Evolutionary conservation across 306 rosid genomes (phyloP).

Genomic region (Citrullus amarus): DNA sequence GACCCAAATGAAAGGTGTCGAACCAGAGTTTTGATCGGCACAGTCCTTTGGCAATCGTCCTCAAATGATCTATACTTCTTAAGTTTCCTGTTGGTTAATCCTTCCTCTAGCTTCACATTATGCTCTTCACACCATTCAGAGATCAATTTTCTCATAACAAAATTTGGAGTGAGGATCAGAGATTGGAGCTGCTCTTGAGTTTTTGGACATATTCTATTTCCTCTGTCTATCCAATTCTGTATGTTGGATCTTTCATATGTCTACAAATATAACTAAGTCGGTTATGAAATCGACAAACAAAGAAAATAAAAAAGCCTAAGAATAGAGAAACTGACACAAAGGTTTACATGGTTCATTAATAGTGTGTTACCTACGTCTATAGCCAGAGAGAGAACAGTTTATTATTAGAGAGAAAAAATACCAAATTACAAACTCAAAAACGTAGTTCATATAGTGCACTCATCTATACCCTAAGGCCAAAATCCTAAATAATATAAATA

Average conservation of each 20-base stretch:
- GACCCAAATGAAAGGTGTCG: conserved; percentile 58
- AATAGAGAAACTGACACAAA: no score
- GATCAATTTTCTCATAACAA: conserved; percentile 71
- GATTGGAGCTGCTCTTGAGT: conserved; percentile 84
- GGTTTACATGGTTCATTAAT: no score
- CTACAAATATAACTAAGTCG: conserved; percentile 16
- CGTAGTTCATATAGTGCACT: no score
- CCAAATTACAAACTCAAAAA: no score
- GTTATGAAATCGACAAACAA: no score
- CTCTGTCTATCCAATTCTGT: conserved; percentile 91
- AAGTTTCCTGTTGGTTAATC: conserved; percentile 59
- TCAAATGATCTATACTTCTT: conserved; percentile 71
- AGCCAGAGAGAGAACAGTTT: no score
- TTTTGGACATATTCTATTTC: conserved; percentile 76
- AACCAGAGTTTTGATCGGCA: conserved; percentile 50
- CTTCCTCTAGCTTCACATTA: conserved; percentile 66
- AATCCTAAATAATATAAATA: no score
- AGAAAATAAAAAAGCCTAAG: no score
- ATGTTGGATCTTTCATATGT: conserved; percentile 88
- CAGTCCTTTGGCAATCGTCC: conserved; percentile 58
- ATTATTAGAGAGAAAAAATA: no score
- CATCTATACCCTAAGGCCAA: no score
- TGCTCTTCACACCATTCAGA: conserved; percentile 70
- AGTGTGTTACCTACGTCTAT: no score
- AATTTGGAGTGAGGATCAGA: conserved; percentile 69